Conservation (phyloP, 208 protist species). For the Leishmania gerbilli region DNA sequence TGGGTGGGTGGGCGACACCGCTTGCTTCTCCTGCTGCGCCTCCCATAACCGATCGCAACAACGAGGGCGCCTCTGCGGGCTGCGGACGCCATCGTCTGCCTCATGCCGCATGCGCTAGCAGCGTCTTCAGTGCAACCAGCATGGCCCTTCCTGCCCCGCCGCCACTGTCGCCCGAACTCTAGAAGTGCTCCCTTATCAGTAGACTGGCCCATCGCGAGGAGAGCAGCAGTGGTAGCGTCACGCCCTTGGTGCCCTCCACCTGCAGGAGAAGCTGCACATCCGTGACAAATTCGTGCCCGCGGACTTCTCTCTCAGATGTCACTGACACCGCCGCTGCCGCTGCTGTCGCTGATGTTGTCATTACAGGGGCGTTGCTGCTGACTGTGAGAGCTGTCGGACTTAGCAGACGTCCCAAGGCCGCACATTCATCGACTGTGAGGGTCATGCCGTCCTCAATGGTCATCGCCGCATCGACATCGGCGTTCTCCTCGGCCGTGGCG, state of each 20-base stretch:
- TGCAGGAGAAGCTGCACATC: slow-evolving; percentile 64
- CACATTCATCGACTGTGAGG: slow-evolving; percentile 26
- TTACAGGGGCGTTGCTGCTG: neutral
- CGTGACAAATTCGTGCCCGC: slow-evolving; percentile 9
- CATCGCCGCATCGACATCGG: slow-evolving; percentile 11
- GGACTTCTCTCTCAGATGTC: neutral
- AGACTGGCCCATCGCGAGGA: slow-evolving; percentile 73
- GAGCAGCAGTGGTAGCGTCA: slow-evolving; percentile 65
- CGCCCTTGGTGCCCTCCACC: slow-evolving; percentile 36
- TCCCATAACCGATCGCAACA: neutral
- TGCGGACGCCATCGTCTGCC: neutral
- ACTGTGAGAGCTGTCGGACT: neutral
- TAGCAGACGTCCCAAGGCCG: slow-evolving; percentile 13
- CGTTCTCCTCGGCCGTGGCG: neutral
- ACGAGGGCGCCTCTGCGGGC: neutral
- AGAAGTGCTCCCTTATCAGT: slow-evolving; percentile 44
- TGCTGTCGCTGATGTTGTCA: neutral
- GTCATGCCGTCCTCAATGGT: slow-evolving; percentile 27
- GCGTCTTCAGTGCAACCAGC: neutral
- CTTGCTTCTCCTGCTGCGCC: neutral
- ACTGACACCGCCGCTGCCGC: neutral
- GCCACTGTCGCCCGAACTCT: neutral
- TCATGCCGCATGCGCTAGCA: neutral
- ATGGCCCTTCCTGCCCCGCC: neutral
- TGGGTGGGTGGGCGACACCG: neutral